Evolutionary conservation across 176 grass and related monocot species (phyloP).

Genomic region (Aechmea fasciata): DNA sequence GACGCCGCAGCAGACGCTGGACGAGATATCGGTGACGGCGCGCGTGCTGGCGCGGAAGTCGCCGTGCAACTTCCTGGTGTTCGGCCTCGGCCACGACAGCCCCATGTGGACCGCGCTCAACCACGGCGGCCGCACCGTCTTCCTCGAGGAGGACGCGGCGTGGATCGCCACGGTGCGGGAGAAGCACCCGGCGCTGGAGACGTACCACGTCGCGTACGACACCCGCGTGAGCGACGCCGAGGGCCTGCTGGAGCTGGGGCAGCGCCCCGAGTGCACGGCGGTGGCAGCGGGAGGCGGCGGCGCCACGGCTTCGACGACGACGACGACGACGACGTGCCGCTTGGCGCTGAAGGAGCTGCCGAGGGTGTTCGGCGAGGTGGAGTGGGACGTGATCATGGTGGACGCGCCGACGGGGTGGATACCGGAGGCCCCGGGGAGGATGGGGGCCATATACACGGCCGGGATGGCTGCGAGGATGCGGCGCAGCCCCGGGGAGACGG

Average conservation of each 20-base stretch:
- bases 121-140: conserved; percentile 65
- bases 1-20: conserved; percentile 28
- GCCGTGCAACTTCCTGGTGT: conserved; percentile 61
- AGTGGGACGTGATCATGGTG: conserved; percentile 73
- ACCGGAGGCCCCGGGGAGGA: conserved; percentile 44
- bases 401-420: conserved; percentile 57
- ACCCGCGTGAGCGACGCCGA: conserved; percentile 19
- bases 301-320: neutral
- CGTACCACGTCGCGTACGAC: conserved; percentile 28
- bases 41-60: conserved; percentile 30
- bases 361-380: conserved; percentile 37
- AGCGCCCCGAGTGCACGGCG: conserved; percentile 21
- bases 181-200: conserved; percentile 28
- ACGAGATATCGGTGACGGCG: conserved; percentile 35
- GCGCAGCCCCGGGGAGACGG: conserved; percentile 29
- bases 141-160: conserved; percentile 48
- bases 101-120: conserved; percentile 62
- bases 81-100: conserved; percentile 47
- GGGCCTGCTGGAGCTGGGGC: conserved; percentile 25
- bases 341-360: conserved; percentile 50
- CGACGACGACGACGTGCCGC: conserved; percentile 25
- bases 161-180: conserved; percentile 14
- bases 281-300: conserved; percentile 1
- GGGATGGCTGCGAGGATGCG: conserved; percentile 36
- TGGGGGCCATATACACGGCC: conserved; percentile 57